phyloP scores from a whole-genome alignment of 495 filamentous ascomycete species.

The Xylona heveae region DNA sequence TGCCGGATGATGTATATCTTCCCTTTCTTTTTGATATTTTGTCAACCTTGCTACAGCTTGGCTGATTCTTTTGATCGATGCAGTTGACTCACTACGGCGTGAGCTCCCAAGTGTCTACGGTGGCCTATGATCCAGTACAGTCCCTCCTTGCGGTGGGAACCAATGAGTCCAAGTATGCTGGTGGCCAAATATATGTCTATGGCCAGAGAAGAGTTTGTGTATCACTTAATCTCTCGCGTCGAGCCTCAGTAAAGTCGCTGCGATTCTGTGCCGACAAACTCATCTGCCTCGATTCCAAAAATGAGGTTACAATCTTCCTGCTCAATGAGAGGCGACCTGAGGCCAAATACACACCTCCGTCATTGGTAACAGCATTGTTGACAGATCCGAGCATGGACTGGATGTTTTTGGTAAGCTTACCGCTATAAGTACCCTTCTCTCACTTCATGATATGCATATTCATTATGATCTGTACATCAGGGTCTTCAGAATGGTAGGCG shows the following conservation, averaged over 20 bases:
- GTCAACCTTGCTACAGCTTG: slow-evolving; percentile 2
- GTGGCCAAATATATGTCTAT: slow-evolving; percentile 75
- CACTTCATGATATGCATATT: too few species aligned
- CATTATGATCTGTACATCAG: too few species aligned
- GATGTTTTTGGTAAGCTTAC: slow-evolving; percentile 63
- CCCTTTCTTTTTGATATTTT: slow-evolving; percentile 6
- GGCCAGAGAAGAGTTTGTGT: slow-evolving; percentile 64
- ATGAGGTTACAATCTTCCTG: slow-evolving; percentile 64
- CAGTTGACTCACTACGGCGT: slow-evolving; percentile 67
- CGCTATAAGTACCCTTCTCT: too few species aligned
- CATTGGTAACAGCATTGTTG: slow-evolving; percentile 42
- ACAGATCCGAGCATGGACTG: slow-evolving; percentile 84
- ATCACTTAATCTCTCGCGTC: slow-evolving; percentile 37
- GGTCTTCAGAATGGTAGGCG: slow-evolving; percentile 43
- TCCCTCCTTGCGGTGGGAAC: slow-evolving; percentile 89
- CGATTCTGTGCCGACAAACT: slow-evolving; percentile 63
- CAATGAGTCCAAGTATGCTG: slow-evolving; percentile 52
- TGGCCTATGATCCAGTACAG: slow-evolving; percentile 85
- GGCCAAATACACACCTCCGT: slow-evolving; percentile 47
- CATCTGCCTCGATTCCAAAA: slow-evolving; percentile 61
- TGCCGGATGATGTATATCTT: slow-evolving; percentile 48
- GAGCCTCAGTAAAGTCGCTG: slow-evolving; percentile 46
- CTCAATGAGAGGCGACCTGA: slow-evolving; percentile 37
- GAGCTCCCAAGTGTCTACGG: slow-evolving; percentile 59
- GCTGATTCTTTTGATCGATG: slow-evolving; percentile 9